Evolutionary conservation across 2,329 filamentous ascomycete genomes (phyloP), one percentile per base, ranked within the genome.

Genomic region (Fonsecaea nubica): DNA sequence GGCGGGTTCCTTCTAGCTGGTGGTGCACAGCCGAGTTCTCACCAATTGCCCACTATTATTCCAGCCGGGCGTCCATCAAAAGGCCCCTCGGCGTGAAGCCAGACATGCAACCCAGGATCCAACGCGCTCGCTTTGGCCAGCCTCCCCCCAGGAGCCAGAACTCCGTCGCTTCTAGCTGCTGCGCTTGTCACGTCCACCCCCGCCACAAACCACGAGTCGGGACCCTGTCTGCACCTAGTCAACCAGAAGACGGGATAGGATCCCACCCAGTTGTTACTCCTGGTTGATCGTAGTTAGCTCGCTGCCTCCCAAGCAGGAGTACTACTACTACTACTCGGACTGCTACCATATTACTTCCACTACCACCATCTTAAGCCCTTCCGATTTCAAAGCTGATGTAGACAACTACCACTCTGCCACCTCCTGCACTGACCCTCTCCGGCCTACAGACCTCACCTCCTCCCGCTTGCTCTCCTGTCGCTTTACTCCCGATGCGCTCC

Each of bases 311-410:
- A 50, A 21, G 32, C 57, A 59, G 58, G 48, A 62, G 58, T 54
- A 62, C 58, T 48, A 62, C 58, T 48, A 50, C 40, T 30, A 25
- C 58, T 61, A n/a, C 60, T 50, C 35, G 48, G 48, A 62, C 59
- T 62, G 36, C 42, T 42, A 56, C 53, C 40, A 50, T 60, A 38
- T 36, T 33, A 48, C 55, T 48, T n/a, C 36, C 12, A 36, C 53
- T 53, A 52, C 38, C 30, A 65, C 38, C 58, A 40, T 62, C 30
- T 21, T 53, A 38, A 45, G 62, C 42, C 48, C 57, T 57, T 40
- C 45, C 50, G 54, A 65, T 62, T 64, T 62, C 66, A 61, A 64
- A 63, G 66, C 59, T 68, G 59, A 62, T 54, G 40, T 58, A 35
- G 42, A 60, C 32, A 50, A 62, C 33, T 52, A 58, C 56, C 59